These are phyloP conservation scores for Papiliotrema fonsecae DNA, from an alignment of 1,284 basidiomycete genomes.

Conservation along the genomic window DNA sequence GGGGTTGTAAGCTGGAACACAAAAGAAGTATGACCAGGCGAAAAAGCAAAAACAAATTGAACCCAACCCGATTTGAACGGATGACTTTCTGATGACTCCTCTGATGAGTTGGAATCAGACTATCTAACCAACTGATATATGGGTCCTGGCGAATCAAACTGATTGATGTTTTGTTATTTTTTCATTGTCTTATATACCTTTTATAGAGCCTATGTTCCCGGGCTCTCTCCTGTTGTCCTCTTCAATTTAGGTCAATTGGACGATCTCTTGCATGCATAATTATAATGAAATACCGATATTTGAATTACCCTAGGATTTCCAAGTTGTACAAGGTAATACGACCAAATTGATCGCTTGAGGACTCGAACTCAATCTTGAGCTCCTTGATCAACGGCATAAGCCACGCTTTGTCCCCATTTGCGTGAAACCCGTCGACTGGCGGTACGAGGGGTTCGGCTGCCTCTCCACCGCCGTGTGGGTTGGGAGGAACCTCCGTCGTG, in stretches of 20 bases:
- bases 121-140: constrained; percentile 18
- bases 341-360: constrained; percentile 45
- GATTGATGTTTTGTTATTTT: neutral
- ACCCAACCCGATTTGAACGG: constrained; percentile 13
- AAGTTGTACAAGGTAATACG: constrained; percentile 46
- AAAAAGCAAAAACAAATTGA: neutral
- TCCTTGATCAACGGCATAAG: constrained; percentile 23
- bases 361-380: constrained; percentile 44
- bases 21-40: neutral
- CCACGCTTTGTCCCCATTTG: constrained; percentile 8
- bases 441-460: constrained; percentile 4
- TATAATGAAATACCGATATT: too few relatives aligned
- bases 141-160: constrained; percentile 2
- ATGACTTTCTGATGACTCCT: constrained; percentile 10
- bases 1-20: neutral
- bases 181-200: neutral
- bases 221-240: too few relatives aligned
- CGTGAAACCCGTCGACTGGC: constrained; percentile 1
- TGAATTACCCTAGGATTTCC: constrained; percentile 27
- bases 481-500: constrained; percentile 10
- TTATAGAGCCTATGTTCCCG: too few relatives aligned
- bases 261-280: neutral
- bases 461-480: constrained; percentile 7
- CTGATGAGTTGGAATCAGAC: constrained; percentile 9
- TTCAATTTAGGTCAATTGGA: neutral